A percentile compares a stretch with the other conserved stretches of the same genome.
These are phyloP conservation scores for Talaromyces islandicus DNA, from an alignment of 2,329 filamentous ascomycete species.

Conservation along the genomic window DNA sequence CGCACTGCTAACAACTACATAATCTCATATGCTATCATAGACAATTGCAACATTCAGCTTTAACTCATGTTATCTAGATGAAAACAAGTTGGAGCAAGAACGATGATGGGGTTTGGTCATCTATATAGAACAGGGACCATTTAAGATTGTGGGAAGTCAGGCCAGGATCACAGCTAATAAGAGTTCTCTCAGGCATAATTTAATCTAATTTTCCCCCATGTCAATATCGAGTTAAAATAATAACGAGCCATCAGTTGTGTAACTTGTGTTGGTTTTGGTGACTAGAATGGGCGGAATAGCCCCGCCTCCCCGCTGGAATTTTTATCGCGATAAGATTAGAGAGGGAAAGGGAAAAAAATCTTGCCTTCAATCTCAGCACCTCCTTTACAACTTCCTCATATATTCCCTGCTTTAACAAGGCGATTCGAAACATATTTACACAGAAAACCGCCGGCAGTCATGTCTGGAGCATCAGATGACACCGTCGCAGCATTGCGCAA, in stretches of 20 bases:
- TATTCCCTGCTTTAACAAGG: not conserved
- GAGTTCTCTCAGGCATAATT: no score
- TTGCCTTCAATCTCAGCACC: not conserved
- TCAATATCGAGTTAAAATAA: no score
- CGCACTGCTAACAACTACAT: not conserved
- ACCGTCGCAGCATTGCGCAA: constrained; percentile 51
- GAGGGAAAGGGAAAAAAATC: not conserved
- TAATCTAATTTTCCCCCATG: no score
- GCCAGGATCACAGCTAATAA: no score
- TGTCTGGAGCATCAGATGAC: constrained; percentile 20
- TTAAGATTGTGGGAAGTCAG: no score
- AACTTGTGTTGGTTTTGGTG: not conserved
- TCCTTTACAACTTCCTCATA: not conserved
- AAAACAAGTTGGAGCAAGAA: not conserved
- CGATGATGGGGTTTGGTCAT: no score
- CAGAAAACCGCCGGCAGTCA: not conserved
- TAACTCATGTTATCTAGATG: not conserved
- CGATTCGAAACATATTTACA: not conserved
- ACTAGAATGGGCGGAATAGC: not conserved
- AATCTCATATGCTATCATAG: not conserved
- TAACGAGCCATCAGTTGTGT: not conserved
- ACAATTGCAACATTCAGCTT: not conserved
- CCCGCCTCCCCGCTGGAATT: constrained; percentile 7
- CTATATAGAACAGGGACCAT: no score
- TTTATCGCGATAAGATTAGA: not conserved